Evolutionary conservation across 257 asterid species (phyloP), one percentile per base, ranked within the genome.

Genomic region (Rhazya stricta): DNA sequence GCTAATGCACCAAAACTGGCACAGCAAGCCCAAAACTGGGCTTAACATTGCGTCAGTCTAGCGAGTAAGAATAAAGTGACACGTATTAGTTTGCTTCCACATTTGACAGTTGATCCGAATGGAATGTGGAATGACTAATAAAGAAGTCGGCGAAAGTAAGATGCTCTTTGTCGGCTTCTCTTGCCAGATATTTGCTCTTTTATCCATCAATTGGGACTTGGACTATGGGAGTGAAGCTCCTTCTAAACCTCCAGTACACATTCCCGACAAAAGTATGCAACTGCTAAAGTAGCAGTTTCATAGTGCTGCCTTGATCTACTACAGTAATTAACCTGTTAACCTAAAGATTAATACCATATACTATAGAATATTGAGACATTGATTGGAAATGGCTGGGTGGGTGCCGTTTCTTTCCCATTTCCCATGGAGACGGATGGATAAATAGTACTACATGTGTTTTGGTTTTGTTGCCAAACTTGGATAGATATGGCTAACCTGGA

Each of bases 111-210:
- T 39, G 7, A 39, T 39, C 4, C 43, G n/a, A 39, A 39, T 9
- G 5, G 43, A 39, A 39, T 66, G 76, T 36, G 73, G 76, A 83
- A 88, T 85, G 87, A 80, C 62, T 73, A 73, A 62, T 82, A 86
- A 86, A 78, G 84, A 66, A 27, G 27, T 65, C 75, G 69, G 39
- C 53, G 37, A 86, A 88, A 84, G 87, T 81, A 80, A 72, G 87
- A 84, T 87, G 77, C 90, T 82, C 83, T 81, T 78, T 87, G 91
- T 86, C 94, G 81, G 78, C 77, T 74, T 77, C 46, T 9, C 13
- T 42, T 0, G 3, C 34, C 51, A 3, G 25, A 29, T 3, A 46
- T 27, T 46, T n/a, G 41, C 58, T 27, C 73, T 7, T 25, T 27
- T 25, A 27, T 58, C 37, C 39, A 12, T 29, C 27, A 13, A 21